phyloP scores from a whole-genome alignment of 176 grass and related monocot genomes.

The Raddia guianensis region DNA sequence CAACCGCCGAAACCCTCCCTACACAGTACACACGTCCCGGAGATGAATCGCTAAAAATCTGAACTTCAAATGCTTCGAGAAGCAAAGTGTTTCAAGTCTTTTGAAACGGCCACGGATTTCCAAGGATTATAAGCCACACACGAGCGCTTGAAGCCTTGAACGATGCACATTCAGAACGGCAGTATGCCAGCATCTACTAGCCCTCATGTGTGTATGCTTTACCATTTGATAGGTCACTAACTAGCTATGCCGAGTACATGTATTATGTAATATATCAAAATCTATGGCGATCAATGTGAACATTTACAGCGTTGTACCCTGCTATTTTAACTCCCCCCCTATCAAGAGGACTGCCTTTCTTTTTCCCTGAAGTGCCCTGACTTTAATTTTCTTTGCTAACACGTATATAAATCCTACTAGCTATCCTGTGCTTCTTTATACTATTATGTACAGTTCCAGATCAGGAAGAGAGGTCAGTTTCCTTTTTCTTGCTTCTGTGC shows the following conservation, averaged over 20 bases:
- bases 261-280: constrained; percentile 29
- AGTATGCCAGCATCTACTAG: constrained; percentile 19
- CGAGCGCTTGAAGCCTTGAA: neutral
- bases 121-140: neutral
- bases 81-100: too few species aligned
- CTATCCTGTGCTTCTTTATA: constrained; percentile 65
- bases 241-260: constrained; percentile 54
- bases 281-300: constrained; percentile 12
- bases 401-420: constrained; percentile 41
- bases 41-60: too few species aligned
- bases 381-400: constrained; percentile 34
- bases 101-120: neutral
- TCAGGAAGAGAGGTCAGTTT: constrained; percentile 60
- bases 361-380: neutral
- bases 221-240: neutral
- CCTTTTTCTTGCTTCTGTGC: constrained; percentile 57
- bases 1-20: too few species aligned
- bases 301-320: constrained; percentile 37
- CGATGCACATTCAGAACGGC: constrained; percentile 29
- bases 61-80: too few species aligned
- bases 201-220: constrained; percentile 22
- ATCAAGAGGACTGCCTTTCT: neutral
- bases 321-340: neutral
- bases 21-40: too few species aligned
- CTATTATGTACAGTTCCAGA: constrained; percentile 86